These are phyloP conservation scores for Globisporangium cederbergense DNA, from an alignment of 352 stramenopile genomes.

Conservation along the genomic window DNA sequence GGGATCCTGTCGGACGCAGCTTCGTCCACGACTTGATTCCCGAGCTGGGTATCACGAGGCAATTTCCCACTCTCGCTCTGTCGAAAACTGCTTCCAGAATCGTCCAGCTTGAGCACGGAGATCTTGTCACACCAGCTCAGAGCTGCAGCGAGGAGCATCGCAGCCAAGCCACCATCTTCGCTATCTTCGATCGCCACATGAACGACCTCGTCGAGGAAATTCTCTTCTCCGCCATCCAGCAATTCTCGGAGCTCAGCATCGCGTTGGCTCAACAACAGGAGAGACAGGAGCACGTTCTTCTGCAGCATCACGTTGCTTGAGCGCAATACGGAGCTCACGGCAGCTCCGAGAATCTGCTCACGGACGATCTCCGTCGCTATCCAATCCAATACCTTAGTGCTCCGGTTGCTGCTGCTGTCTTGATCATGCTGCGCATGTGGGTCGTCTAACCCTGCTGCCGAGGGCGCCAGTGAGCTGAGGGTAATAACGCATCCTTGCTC, in stretches of 20 bases:
- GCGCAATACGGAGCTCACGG: conserved; percentile 6
- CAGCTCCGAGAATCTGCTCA: conserved; percentile 3
- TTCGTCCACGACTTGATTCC: background rate
- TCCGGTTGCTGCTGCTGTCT: background rate
- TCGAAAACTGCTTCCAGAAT: conserved; percentile 5
- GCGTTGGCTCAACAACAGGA: conserved; percentile 5
- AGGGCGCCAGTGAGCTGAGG: background rate
- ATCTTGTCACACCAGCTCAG: conserved; percentile 13
- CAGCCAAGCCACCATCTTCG: conserved; percentile 10
- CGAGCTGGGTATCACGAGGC: background rate
- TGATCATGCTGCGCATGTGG: background rate
- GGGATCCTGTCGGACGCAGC: background rate
- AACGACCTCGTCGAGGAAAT: conserved; percentile 9
- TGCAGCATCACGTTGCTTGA: conserved; percentile 18
- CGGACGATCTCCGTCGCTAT: background rate
- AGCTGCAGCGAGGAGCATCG: conserved; percentile 7
- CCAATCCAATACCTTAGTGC: conserved; percentile 5
- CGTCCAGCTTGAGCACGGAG: conserved; percentile 12
- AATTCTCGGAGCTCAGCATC: background rate
- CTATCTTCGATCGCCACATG: conserved; percentile 1
- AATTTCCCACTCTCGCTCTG: background rate
- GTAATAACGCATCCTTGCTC: conserved; percentile 14
- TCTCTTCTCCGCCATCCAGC: conserved; percentile 6
- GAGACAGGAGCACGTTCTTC: conserved; percentile 13
- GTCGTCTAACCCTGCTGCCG: background rate